Base-by-base conservation (phyloP, 106 monocot species). In the Dioscorea zingiberensis region DNA sequence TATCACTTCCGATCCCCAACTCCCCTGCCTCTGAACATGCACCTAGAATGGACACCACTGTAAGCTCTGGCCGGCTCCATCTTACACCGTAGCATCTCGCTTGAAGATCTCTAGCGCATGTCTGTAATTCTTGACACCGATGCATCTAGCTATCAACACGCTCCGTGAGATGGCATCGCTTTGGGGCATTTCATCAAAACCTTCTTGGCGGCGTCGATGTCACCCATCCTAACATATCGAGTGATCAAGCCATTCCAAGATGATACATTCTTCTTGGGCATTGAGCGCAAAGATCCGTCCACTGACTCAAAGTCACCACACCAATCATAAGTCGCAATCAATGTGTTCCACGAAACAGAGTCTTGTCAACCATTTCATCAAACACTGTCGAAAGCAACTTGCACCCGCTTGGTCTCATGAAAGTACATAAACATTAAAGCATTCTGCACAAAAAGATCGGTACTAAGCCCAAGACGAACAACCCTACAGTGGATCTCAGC, bases 101-200 rank as follows among this genome's bases (percentile, higher is more conserved):
- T 73, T 68, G 22, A 87, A 93, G 3, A 87, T 4, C 7, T 46
- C 58, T 22, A 93, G 14, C 0, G 85, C 87, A 27, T 55, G 21
- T 16, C 44, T 32, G 56, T 75, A 80, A 21, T 82, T 51, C 67
- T 65, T 70, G 21, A 56, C 69, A 16, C 44, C 46, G 21, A 80
- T 55, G 64, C 82, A 93, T 13, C 79, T 81, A 0, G 73, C 46
- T 38, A 87, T 87, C 72, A 93, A 58, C 12, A 80, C 74, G 59
- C 85, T 93, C 82, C 87, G 84, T 0, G 87, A 85, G 14, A 85
- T 70, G 0, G 79, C 63, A 49, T 93, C 87, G 63, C 67, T 76
- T 2, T 67, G 59, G 0, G 71, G 58, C 87, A 93, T 93, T 48
- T 62, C 71, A 0, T 87, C 79, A 26, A 93, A 9, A 85, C 54